Evolutionary conservation across 768 basidiomycete genomes (phyloP).

Genomic region (Tulasnella sp.): DNA sequence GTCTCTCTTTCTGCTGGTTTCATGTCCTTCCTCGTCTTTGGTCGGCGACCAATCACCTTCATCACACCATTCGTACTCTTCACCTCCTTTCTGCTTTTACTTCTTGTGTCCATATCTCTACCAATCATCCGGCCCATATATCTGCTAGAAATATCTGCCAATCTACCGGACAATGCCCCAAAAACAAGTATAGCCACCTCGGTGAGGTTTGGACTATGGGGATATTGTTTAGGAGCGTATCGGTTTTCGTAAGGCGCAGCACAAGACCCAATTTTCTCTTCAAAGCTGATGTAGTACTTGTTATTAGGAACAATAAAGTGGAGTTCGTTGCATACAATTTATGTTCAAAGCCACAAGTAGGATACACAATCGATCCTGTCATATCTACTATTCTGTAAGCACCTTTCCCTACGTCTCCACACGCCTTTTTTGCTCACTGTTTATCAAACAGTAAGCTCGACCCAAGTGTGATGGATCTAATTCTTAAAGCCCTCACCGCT

Average conservation of each 20-base stretch:
- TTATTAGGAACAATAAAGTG: conserved; percentile 28
- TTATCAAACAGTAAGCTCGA: conserved; percentile 24
- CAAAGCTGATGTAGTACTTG: conserved; percentile 20
- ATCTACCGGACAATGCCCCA: conserved; percentile 26
- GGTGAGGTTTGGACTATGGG: conserved; percentile 72
- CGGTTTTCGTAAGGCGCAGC: background rate
- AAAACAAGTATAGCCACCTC: conserved; percentile 43
- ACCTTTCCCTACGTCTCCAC: conserved; percentile 33
- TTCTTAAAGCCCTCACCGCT: conserved; percentile 34
- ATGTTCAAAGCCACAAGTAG: conserved; percentile 54
- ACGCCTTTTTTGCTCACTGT: background rate
- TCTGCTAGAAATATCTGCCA: conserved; percentile 35
- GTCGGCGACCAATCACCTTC: conserved; percentile 18
- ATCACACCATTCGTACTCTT: conserved; percentile 40
- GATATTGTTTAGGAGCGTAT: conserved; percentile 54
- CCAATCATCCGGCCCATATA: conserved; percentile 62
- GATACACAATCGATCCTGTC: conserved; percentile 44
- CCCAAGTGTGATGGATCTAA: too few relatives aligned
- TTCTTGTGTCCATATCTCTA: conserved; percentile 62
- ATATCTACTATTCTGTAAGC: conserved; percentile 30
- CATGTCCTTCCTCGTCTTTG: too few relatives aligned
- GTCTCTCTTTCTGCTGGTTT: too few relatives aligned
- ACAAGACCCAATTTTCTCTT: too few relatives aligned
- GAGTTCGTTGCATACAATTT: conserved; percentile 30
- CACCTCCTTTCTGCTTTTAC: conserved; percentile 52